Evolutionary conservation across 2,329 filamentous ascomycete species (phyloP).

Genomic region (Triangularia setosa): DNA sequence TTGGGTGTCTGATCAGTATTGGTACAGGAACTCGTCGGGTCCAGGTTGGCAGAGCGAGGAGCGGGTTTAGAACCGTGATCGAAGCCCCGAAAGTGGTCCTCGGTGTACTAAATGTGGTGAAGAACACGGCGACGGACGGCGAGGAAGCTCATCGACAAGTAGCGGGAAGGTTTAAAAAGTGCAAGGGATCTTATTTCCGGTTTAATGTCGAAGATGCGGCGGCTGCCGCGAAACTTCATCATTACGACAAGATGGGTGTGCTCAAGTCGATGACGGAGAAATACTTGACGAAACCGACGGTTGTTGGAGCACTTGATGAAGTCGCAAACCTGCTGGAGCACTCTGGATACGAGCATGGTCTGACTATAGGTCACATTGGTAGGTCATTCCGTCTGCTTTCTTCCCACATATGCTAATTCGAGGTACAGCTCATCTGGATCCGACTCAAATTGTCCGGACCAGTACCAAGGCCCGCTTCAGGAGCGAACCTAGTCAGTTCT

Average conservation of each 20-base stretch:
- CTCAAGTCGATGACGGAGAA: conserved; percentile 25
- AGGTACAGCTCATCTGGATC: neutral
- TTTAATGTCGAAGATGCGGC: conserved; percentile 26
- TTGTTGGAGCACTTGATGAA: neutral
- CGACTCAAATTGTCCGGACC: too few relatives aligned
- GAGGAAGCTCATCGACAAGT: conserved; percentile 21
- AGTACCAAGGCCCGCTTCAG: neutral
- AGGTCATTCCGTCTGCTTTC: too few relatives aligned
- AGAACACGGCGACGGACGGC: conserved; percentile 20
- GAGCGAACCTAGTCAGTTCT: conserved; percentile 20
- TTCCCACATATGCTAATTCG: neutral
- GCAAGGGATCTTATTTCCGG: conserved; percentile 27
- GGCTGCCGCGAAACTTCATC: conserved; percentile 21
- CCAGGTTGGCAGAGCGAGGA: neutral
- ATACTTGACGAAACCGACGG: conserved; percentile 22
- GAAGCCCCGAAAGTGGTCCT: conserved; percentile 17
- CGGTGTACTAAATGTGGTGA: neutral
- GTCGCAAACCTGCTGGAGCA: neutral
- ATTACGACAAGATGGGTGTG: conserved; percentile 28
- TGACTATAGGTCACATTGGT: neutral
- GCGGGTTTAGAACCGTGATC: neutral
- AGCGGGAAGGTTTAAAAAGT: conserved; percentile 4
- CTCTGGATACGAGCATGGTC: neutral
- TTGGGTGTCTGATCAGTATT: conserved; percentile 32
- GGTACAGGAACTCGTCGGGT: conserved; percentile 28